A percentile compares a stretch with the other conserved stretches of the same genome.
Conservation (phyloP, 2,329 filamentous ascomycete genomes). For the Aspergillus viridinutans region DNA sequence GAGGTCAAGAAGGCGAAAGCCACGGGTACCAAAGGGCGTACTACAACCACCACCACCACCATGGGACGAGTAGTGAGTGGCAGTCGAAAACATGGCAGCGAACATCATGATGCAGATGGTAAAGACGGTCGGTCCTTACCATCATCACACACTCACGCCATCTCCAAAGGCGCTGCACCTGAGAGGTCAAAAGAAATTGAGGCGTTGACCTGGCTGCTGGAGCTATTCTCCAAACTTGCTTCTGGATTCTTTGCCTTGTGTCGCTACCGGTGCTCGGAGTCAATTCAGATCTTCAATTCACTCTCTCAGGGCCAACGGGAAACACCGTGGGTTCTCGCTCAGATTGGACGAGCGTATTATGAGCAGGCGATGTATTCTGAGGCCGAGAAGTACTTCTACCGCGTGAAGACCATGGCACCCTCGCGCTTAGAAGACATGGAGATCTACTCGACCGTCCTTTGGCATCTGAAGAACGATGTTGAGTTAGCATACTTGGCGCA, state of each 20-base stretch:
- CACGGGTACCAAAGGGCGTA: slow-evolving; percentile 64
- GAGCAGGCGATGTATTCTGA: slow-evolving; percentile 83
- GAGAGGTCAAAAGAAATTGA: slow-evolving; percentile 68
- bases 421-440: slow-evolving; percentile 92
- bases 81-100: slow-evolving; percentile 65
- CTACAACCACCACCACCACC: slow-evolving; percentile 61
- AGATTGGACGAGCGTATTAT: slow-evolving; percentile 86
- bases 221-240: slow-evolving; percentile 77
- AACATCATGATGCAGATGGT: slow-evolving; percentile 62
- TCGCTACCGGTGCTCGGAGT: slow-evolving; percentile 73
- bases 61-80: slow-evolving; percentile 86
- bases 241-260: slow-evolving; percentile 73
- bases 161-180: slow-evolving; percentile 28
- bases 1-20: slow-evolving; percentile 83
- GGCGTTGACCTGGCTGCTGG: slow-evolving; percentile 69
- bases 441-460: slow-evolving; percentile 97
- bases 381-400: slow-evolving; percentile 79
- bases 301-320: slow-evolving; percentile 74
- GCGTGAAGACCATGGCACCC: slow-evolving; percentile 73
- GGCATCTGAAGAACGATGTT: slow-evolving; percentile 90
- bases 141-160: slow-evolving; percentile 24
- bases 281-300: slow-evolving; percentile 67
- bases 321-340: slow-evolving; percentile 87
- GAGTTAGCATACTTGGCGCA: slow-evolving; percentile 90
- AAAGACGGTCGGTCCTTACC: slow-evolving; percentile 52